Evolutionary conservation across 2,329 filamentous ascomycete species (phyloP).

Genomic region (Pseudogymnoascus sp.): DNA sequence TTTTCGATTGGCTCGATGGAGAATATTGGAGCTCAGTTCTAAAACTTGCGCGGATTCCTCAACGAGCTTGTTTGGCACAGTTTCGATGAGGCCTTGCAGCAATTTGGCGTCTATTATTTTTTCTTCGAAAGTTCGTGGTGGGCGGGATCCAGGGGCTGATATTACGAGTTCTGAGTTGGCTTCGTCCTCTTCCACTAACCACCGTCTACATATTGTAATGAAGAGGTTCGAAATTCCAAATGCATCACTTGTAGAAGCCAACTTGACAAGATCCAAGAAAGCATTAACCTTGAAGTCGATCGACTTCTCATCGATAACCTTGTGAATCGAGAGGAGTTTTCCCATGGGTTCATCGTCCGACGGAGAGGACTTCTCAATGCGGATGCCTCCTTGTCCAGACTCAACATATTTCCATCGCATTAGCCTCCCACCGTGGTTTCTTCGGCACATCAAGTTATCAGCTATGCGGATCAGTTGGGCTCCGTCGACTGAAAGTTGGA

Average conservation of each 20-base stretch:
- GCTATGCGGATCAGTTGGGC: slow-evolving; percentile 43
- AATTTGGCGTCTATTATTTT: slow-evolving; percentile 52
- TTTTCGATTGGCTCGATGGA: slow-evolving; percentile 28
- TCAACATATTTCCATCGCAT: slow-evolving; percentile 45
- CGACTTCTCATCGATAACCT: slow-evolving; percentile 28
- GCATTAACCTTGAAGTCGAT: slow-evolving; percentile 37
- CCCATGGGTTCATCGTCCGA: slow-evolving; percentile 9
- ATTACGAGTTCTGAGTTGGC: slow-evolving; percentile 18
- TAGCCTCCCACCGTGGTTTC: slow-evolving; percentile 29
- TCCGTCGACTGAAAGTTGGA: slow-evolving; percentile 46
- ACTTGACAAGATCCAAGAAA: slow-evolving; percentile 42
- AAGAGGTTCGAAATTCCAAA: slow-evolving; percentile 52
- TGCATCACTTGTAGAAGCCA: slow-evolving; percentile 23
- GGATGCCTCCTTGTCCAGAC: slow-evolving; percentile 39
- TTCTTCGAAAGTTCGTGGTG: slow-evolving; percentile 32
- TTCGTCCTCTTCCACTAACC: slow-evolving; percentile 35
- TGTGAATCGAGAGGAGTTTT: not conserved
- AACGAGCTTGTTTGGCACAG: slow-evolving; percentile 54
- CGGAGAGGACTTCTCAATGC: slow-evolving; percentile 33
- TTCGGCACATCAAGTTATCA: slow-evolving; percentile 47
- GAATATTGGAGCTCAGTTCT: slow-evolving; percentile 52
- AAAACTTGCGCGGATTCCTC: slow-evolving; percentile 56
- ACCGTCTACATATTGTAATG: slow-evolving; percentile 47
- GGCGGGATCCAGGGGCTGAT: not conserved
- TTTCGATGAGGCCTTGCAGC: slow-evolving; percentile 57